A percentile compares a stretch with the other conserved stretches of the same genome.
These are phyloP conservation scores for Colletotrichum caudatum DNA, from an alignment of 2,329 filamentous ascomycete species.

Conservation along the genomic window DNA sequence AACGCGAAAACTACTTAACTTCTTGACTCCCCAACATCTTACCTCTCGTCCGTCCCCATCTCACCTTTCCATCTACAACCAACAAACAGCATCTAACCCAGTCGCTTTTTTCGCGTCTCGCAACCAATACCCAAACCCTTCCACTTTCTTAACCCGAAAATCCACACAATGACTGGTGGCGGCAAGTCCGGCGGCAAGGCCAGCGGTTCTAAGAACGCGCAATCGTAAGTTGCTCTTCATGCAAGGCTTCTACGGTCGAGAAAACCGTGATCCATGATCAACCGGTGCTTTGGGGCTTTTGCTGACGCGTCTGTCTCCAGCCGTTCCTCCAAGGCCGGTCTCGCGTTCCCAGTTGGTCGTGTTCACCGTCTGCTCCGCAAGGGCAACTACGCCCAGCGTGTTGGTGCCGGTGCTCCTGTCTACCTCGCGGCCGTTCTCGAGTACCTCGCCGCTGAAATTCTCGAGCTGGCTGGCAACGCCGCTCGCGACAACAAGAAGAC, in stretches of 20 bases:
- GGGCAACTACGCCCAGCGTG: slow-evolving; percentile 99
- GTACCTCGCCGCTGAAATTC: slow-evolving; percentile 98
- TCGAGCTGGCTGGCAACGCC: slow-evolving; percentile 98
- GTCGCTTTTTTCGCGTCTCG: slow-evolving; percentile 27
- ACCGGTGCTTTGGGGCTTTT: neutral
- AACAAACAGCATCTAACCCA: slow-evolving; percentile 44
- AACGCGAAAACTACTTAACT: slow-evolving; percentile 69
- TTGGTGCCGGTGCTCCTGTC: slow-evolving; percentile 97
- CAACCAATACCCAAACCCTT: slow-evolving; percentile 36
- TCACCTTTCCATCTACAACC: slow-evolving; percentile 47
- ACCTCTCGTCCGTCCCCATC: slow-evolving; percentile 49
- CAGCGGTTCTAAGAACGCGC: slow-evolving; percentile 98
- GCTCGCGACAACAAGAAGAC: slow-evolving; percentile 99
- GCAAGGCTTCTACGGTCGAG: neutral
- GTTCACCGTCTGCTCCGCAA: slow-evolving; percentile 98
- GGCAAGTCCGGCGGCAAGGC: slow-evolving; percentile 99
- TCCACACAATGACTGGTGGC: slow-evolving; percentile 96
- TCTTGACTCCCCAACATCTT: slow-evolving; percentile 59
- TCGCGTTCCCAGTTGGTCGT: slow-evolving; percentile 99
- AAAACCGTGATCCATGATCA: slow-evolving; percentile 44
- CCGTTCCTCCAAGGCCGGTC: slow-evolving; percentile 98
- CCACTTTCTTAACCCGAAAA: slow-evolving; percentile 51
- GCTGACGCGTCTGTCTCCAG: slow-evolving; percentile 65
- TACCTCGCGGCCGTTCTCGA: slow-evolving; percentile 98
- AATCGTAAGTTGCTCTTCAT: slow-evolving; percentile 81